Evolutionary conservation across 1,284 basidiomycete genomes (phyloP), one percentile per base, ranked within the genome.

Genomic region (Porogramme epimiltina): DNA sequence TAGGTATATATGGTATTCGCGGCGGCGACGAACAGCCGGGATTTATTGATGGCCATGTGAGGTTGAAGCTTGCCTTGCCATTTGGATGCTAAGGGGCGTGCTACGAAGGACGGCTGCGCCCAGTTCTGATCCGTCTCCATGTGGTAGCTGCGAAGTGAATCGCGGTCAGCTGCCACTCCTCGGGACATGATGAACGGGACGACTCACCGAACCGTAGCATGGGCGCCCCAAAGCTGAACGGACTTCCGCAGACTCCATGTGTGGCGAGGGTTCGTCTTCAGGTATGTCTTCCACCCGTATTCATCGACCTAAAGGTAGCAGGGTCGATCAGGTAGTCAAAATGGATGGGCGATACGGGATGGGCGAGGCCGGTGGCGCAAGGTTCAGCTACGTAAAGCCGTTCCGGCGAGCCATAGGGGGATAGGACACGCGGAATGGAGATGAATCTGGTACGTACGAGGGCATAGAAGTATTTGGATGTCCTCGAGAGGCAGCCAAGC

Each of bases 1-100:
- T 87, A 91, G 2, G 79, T 81, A 56, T 82, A 76, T 23, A 91
- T 65, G n/a, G 65, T 66, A 53, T 70, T 73, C 3, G 85, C 87
- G 13, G 85, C 83, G 8, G 81, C 85, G 28, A 90, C 78, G 39
- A 89, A 62, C 0, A 91, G 70, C 11, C 82, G 73, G 19, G 80
- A 80, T 10, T 69, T 52, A 47, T 76, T 86, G 54, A 84, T 75
- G 15, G 84, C 80, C n/a, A 91, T 64, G 8, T 75, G 60, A 6
- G 89, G 83, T 49, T 81, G 82, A 5, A 79, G 68, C 62, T 79
- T 86, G 34, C 72, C 74, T 10, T 62, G 39, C 89, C 89, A 90
- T 16, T 80, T 76, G 31, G 72, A 73, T n/a, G 82, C 80, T 15
- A 91, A 73, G 1, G 88, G 88, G 3, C 85, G 79, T 2, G 87